A percentile compares a stretch with the other conserved stretches of the same genome.
These are phyloP conservation scores for Penicillium glabrum DNA, from an alignment of 2,329 filamentous ascomycete genomes.

Conservation along the genomic window DNA sequence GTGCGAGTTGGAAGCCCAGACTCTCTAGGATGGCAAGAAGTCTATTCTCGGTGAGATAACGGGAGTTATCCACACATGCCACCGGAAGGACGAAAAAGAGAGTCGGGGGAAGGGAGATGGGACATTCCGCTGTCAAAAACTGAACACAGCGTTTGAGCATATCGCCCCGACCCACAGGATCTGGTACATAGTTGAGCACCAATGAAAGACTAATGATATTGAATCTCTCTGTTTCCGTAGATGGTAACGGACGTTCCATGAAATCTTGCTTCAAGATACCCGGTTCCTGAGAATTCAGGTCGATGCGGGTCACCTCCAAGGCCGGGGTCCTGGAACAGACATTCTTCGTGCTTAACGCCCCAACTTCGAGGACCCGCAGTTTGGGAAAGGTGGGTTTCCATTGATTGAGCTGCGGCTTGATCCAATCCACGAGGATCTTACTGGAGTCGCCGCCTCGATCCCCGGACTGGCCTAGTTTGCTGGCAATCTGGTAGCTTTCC, in stretches of 20 bases:
- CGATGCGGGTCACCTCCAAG: conserved; percentile 79
- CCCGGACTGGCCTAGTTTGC: conserved; percentile 60
- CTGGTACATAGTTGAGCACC: conserved; percentile 91
- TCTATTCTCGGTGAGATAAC: conserved; percentile 75
- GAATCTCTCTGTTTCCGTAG: conserved; percentile 62
- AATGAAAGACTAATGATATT: conserved; percentile 90
- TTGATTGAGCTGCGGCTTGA: conserved; percentile 36
- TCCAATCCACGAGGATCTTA: conserved; percentile 60
- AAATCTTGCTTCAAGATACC: conserved; percentile 86
- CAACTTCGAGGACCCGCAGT: conserved; percentile 80
- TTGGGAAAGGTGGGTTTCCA: conserved; percentile 25
- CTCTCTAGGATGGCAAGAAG: conserved; percentile 72
- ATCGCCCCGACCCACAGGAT: conserved; percentile 69
- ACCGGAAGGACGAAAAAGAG: conserved; percentile 89
- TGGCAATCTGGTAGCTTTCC: conserved; percentile 61
- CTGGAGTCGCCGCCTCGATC: conserved; percentile 65
- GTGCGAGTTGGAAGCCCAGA: conserved; percentile 68
- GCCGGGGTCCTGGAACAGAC: conserved; percentile 71
- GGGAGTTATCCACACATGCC: conserved; percentile 84
- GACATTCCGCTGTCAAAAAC: conserved; percentile 57
- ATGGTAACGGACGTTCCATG: conserved; percentile 79
- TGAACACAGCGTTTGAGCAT: conserved; percentile 78
- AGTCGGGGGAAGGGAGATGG: conserved; percentile 44
- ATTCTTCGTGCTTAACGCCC: conserved; percentile 80
- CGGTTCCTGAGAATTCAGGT: conserved; percentile 80